These are phyloP conservation scores for Mycena polygramma DNA, from an alignment of 768 basidiomycete genomes.

Conservation along the genomic window DNA sequence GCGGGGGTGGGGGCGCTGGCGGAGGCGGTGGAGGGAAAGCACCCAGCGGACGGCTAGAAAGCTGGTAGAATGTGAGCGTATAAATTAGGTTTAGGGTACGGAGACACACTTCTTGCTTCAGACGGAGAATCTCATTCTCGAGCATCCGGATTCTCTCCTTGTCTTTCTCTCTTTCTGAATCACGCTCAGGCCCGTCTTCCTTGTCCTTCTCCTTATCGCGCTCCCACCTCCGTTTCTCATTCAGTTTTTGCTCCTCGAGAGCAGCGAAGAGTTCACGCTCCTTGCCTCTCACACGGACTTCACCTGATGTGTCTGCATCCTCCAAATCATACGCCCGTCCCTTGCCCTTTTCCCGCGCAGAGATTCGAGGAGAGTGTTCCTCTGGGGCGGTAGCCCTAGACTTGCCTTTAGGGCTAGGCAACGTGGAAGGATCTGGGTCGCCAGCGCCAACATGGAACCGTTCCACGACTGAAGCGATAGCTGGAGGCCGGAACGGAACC, in stretches of 20 bases:
- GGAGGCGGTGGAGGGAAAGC: constrained; percentile 51
- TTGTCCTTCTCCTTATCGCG: constrained; percentile 49
- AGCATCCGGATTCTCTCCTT: constrained; percentile 73
- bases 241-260: constrained; percentile 62
- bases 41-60: constrained; percentile 55
- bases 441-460: constrained; percentile 61
- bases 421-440: constrained; percentile 65
- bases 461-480: constrained; percentile 59
- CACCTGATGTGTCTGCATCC: constrained; percentile 56
- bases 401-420: constrained; percentile 56
- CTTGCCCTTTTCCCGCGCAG: constrained; percentile 58
- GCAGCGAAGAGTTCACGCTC: constrained; percentile 73
- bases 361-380: constrained; percentile 30
- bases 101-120: constrained; percentile 68
- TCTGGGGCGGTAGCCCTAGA: constrained; percentile 18
- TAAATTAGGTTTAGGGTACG: not conserved
- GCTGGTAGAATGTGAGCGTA: constrained; percentile 47
- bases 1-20: constrained; percentile 60
- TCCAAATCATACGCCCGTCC: constrained; percentile 51
- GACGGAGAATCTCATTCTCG: constrained; percentile 72
- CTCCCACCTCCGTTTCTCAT: constrained; percentile 54
- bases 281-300: constrained; percentile 67
- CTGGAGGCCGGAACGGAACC: constrained; percentile 49
- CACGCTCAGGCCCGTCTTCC: constrained; percentile 45
- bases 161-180: constrained; percentile 64